Conservation (phyloP, 306 rosid species). For the Cicer yamashitae region DNA sequence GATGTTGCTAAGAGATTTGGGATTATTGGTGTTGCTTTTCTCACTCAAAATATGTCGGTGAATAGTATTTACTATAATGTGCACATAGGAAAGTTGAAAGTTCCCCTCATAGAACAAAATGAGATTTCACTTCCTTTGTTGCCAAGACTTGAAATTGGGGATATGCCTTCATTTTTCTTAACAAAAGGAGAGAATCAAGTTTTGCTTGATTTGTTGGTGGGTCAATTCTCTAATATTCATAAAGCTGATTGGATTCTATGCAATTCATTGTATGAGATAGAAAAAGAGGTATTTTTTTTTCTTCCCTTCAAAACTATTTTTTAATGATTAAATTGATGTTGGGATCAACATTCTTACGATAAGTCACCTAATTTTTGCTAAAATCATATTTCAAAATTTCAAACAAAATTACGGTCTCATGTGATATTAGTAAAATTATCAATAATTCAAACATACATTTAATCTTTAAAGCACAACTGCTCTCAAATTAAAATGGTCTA, state of each 20-base stretch:
- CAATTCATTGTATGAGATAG: constrained; percentile 48
- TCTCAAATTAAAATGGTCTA: no score
- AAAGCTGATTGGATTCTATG: constrained; percentile 54
- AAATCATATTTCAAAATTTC: no score
- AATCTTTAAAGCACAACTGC: no score
- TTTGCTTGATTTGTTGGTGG: not conserved
- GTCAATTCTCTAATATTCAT: constrained; percentile 49
- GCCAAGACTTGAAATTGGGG: constrained; percentile 38
- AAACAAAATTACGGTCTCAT: no score
- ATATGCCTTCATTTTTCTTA: constrained; percentile 54
- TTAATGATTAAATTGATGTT: no score
- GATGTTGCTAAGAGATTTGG: constrained; percentile 52
- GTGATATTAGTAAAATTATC: no score
- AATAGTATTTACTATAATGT: constrained; percentile 45
- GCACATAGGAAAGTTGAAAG: constrained; percentile 27
- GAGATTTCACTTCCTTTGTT: constrained; percentile 40
- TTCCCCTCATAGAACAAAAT: constrained; percentile 17
- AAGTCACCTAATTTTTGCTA: no score
- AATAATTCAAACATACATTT: no score
- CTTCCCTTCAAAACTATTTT: not conserved
- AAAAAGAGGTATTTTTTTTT: constrained; percentile 38
- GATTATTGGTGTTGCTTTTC: constrained; percentile 39
- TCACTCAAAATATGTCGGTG: constrained; percentile 50
- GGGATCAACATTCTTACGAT: no score
- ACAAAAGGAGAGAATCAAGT: not conserved